Evolutionary conservation across 305 asterid genomes (phyloP), one percentile per base, ranked within the genome.

Genomic region (Solanum chacoense): DNA sequence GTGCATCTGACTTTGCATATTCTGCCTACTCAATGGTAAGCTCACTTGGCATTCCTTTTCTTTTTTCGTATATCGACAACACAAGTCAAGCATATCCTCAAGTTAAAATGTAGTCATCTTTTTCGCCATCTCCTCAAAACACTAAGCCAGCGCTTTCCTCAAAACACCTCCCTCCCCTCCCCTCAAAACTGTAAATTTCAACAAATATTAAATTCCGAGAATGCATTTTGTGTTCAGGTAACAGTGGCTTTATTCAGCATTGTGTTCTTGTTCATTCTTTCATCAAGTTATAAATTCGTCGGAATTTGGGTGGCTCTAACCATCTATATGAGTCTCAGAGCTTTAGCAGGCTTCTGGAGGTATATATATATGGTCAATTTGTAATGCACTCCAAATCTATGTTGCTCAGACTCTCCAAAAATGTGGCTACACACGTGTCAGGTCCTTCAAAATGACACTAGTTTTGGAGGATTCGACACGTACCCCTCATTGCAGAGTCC

Each of bases 1-100:
- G 98, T 36, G 98, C 98, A 40, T 96, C 98, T 8, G 98, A 95
- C 91, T 96, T 96, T 91, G 97, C 98, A 50, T 96, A 96, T 87
- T 90, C 98, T 26, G 98, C 98, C n/a, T 95, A 91, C 91, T 96
- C 98, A 20, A 96, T 96, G 98, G 98, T 95, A 93, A 42, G 86
- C 71, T 37, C 18, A 16, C 5, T 1, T 65, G 18, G 0, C 77
- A 35, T 37, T 45, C 40, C 81, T 32, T 24, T 73, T 13, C 3
- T 50, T 32, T 20, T 4, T 34, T 69, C 22, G 1, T 69, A 20
- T 18, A 45, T 29, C 18, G 2, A 45, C 40, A 28, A 81, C 86
- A 45, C 26, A 45, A 81, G 22, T 31, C 71, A 81, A 81, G 0
- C 35, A 26, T 80, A 40, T 80, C 36, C 85, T 79, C 67, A 40